Conservation (phyloP, 305 asterid species). For the Rubia peregrina region DNA sequence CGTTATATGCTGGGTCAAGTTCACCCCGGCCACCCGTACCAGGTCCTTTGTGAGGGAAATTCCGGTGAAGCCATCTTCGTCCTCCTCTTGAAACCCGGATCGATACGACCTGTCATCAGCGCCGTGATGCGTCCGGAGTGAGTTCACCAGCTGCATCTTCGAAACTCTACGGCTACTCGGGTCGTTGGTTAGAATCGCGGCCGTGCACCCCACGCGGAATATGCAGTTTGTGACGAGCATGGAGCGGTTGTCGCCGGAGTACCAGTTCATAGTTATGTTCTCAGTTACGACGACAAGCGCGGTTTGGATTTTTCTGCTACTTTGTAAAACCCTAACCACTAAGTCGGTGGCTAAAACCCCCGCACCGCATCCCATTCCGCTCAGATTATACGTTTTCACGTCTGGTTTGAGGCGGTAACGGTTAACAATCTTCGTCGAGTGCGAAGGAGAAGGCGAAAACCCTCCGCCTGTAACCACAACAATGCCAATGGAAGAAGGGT, state of each 20-base stretch:
- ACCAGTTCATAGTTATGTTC: conserved; percentile 56
- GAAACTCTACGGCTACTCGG: conserved; percentile 28
- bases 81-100: conserved; percentile 63
- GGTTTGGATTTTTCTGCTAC: conserved; percentile 32
- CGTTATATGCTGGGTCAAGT: conserved; percentile 37
- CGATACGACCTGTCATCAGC: conserved; percentile 43
- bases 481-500: conserved; percentile 32
- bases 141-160: conserved; percentile 43
- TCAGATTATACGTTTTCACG: conserved; percentile 54
- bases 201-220: conserved; percentile 61
- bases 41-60: conserved; percentile 50
- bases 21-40: conserved; percentile 40
- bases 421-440: conserved; percentile 42
- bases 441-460: conserved; percentile 57
- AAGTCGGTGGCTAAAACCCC: conserved; percentile 49
- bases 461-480: conserved; percentile 51
- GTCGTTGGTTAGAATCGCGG: conserved; percentile 44
- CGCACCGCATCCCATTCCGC: conserved; percentile 77
- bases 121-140: conserved; percentile 66
- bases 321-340: conserved; percentile 43
- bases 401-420: conserved; percentile 43
- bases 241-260: conserved; percentile 47
- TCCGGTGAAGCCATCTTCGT: conserved; percentile 44
- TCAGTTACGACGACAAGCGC: conserved; percentile 54
- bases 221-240: conserved; percentile 66